Evolutionary conservation across 2,329 filamentous ascomycete species (phyloP).

Genomic region (Cyphellophora attinorum): DNA sequence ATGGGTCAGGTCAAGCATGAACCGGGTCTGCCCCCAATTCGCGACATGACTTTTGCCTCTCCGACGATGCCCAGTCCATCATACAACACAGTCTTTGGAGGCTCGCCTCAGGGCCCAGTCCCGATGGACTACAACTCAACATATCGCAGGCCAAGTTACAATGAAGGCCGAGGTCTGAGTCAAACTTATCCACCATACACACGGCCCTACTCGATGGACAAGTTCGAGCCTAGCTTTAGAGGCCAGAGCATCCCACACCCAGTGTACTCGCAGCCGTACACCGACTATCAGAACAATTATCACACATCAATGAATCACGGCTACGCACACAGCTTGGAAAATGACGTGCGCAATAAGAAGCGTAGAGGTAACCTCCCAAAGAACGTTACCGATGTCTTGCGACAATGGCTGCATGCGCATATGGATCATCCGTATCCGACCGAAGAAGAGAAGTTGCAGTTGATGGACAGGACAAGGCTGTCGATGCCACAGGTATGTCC

Average conservation of each 20-base stretch:
- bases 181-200: too few species aligned
- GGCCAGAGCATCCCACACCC: too few species aligned
- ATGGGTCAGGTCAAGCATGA: background rate
- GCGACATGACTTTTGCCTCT: background rate
- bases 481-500: conserved; percentile 55
- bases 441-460: conserved; percentile 76
- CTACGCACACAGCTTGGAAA: too few species aligned
- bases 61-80: background rate
- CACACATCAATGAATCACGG: too few species aligned
- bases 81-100: background rate
- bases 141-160: too few species aligned
- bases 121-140: conserved; percentile 2
- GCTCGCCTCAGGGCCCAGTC: background rate
- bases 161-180: too few species aligned
- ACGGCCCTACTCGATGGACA: too few species aligned
- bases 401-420: conserved; percentile 71
- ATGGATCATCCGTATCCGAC: conserved; percentile 75
- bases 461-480: conserved; percentile 66
- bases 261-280: too few species aligned
- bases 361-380: conserved; percentile 83
- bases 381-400: conserved; percentile 71
- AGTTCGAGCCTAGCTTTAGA: too few species aligned
- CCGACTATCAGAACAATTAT: too few species aligned
- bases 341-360: conserved; percentile 30
- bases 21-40: background rate